These are phyloP conservation scores for Aureobasidium lini DNA, from an alignment of 2,329 filamentous ascomycete genomes.

Conservation along the genomic window DNA sequence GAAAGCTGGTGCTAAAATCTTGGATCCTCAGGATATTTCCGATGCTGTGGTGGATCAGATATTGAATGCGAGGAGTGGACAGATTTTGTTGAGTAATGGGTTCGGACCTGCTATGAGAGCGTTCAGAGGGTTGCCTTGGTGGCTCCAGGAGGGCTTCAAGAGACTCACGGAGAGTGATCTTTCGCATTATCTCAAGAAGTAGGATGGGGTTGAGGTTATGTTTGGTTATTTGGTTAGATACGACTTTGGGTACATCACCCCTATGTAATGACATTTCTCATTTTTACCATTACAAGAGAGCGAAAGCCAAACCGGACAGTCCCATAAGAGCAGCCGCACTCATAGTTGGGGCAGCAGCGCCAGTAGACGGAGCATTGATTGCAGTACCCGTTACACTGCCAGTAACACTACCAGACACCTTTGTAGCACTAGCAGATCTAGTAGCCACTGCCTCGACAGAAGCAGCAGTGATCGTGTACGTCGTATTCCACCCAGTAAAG, in stretches of 20 bases:
- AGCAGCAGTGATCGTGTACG: neutral
- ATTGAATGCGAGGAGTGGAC: conserved; percentile 32
- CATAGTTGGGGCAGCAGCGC: neutral
- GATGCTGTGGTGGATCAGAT: conserved; percentile 39
- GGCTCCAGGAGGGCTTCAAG: conserved; percentile 14
- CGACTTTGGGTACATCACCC: neutral
- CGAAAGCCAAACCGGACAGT: neutral
- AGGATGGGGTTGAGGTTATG: too few relatives aligned
- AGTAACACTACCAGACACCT: neutral
- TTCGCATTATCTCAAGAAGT: neutral
- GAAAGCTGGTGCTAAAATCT: conserved; percentile 25
- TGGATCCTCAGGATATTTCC: conserved; percentile 34
- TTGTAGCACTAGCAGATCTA: neutral
- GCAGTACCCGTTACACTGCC: neutral
- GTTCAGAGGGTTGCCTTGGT: conserved; percentile 13
- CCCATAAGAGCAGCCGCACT: neutral
- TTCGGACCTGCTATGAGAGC: neutral
- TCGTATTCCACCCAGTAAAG: neutral
- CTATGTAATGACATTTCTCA: neutral
- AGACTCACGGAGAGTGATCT: neutral
- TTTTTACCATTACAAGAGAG: neutral
- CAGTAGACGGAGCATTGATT: neutral
- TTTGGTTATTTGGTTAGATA: too few relatives aligned
- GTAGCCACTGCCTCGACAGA: conserved; percentile 2
- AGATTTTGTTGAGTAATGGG: conserved; percentile 31